These are phyloP conservation scores for Coemansia sp. DNA, from an alignment of 192 early-diverging fungal species.

Conservation along the genomic window DNA sequence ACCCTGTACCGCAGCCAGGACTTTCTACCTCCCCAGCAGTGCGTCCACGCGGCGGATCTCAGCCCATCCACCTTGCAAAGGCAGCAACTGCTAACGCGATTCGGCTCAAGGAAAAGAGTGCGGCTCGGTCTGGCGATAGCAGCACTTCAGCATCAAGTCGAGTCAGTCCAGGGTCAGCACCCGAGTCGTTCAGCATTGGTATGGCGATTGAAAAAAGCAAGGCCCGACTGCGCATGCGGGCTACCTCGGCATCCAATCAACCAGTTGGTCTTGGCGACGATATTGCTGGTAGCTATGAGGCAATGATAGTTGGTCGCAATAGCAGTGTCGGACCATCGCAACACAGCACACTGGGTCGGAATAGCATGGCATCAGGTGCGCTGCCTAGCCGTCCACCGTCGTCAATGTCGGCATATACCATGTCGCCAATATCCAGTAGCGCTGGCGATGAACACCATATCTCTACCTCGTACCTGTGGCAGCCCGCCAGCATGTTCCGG, in stretches of 20 bases:
- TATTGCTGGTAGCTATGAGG: conserved; percentile 9
- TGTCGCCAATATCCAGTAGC: conserved; percentile 50
- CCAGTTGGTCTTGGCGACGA: conserved; percentile 13
- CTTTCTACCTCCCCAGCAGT: conserved; percentile 13
- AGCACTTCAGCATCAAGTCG: neutral
- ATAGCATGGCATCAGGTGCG: conserved; percentile 9
- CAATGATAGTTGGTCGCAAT: neutral
- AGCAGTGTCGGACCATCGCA: conserved; percentile 7
- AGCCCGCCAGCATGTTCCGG: conserved; percentile 18
- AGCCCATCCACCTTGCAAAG: conserved; percentile 44
- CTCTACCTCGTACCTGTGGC: conserved; percentile 29
- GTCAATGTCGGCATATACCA: conserved; percentile 49
- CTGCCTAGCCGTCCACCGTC: conserved; percentile 37
- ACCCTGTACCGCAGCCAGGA: conserved; percentile 9
- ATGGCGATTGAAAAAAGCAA: conserved; percentile 22
- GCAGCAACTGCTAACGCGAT: conserved; percentile 54
- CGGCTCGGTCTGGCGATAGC: conserved; percentile 3
- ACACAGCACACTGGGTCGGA: conserved; percentile 13
- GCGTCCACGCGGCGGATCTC: conserved; percentile 48
- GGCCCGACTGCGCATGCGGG: conserved; percentile 29
- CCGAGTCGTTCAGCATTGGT: conserved; percentile 39
- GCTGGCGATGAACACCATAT: conserved; percentile 31
- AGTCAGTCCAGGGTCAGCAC: conserved; percentile 37
- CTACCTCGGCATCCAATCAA: conserved; percentile 41
- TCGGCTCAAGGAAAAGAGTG: conserved; percentile 38